Evolutionary conservation across 2,329 filamentous ascomycete genomes (phyloP).

Genomic region (Ophiognomonia clavigignenti-juglandacearum): DNA sequence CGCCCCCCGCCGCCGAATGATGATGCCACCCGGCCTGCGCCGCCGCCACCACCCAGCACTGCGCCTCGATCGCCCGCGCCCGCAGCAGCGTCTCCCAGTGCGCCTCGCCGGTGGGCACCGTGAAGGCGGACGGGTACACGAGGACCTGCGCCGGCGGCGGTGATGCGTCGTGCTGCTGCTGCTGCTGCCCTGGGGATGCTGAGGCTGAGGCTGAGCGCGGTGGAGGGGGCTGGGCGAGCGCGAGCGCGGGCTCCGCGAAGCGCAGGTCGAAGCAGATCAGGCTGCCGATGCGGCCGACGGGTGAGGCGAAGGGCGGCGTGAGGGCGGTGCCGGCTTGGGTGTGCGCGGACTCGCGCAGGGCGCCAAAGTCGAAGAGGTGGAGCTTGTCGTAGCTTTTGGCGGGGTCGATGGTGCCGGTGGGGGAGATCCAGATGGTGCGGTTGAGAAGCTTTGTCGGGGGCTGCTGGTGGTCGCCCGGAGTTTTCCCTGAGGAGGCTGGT

Average conservation of each 20-base stretch:
- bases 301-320: conserved; percentile 64
- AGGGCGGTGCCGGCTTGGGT: conserved; percentile 52
- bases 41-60: conserved; percentile 81
- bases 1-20: no score
- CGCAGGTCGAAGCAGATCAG: conserved; percentile 89
- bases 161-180: no score
- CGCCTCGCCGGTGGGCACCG: conserved; percentile 73
- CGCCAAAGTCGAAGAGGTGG: conserved; percentile 75
- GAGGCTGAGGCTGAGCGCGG: no score
- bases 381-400: conserved; percentile 71
- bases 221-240: conserved; percentile 48
- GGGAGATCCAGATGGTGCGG: conserved; percentile 47
- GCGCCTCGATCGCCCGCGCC: conserved; percentile 81
- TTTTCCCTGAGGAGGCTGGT: conserved; percentile 17
- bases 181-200: no score
- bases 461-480: neutral
- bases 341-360: conserved; percentile 31
- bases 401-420: conserved; percentile 36
- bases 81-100: conserved; percentile 82
- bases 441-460: conserved; percentile 39
- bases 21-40: no score
- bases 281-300: conserved; percentile 70
- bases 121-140: conserved; percentile 87
- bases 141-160: conserved; percentile 65
- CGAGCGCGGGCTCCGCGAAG: conserved; percentile 70